Evolutionary conservation across 352 stramenopile genomes (phyloP), one percentile per base, ranked within the genome.

Genomic region (Globisporangium emineosum): DNA sequence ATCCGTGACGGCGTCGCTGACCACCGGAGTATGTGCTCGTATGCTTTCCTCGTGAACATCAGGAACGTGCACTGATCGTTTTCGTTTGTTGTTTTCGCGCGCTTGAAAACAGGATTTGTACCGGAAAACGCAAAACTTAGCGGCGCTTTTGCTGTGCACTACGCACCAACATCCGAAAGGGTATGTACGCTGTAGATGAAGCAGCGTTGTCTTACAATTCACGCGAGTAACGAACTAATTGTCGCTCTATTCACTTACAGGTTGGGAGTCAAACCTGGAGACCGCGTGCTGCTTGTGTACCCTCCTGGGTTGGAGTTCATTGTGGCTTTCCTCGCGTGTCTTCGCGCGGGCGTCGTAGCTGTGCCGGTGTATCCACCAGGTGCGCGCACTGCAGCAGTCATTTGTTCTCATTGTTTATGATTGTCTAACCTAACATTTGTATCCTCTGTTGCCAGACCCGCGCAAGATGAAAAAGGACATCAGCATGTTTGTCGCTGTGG

Each of bases 291-390:
- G 40, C 82, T 99, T 25, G 96, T 99, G 30, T 99, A 99, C 69
- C 95, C 97, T 30, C 98, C 98, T 9, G 97, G 88, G 0, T 80
- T 99, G 10, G 94, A 99, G 57, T 99, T 99, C 66, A 98, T 99
- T 30, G 77, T 99, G 29, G 82, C 95, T 2, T 99, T 99, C 67
- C 66, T 99, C 13, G 96, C 94, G 0, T 99, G 97, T 72, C 68
- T 99, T 25, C 91, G 90, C 21, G 89, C 89, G 15, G 91, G 93
- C 33, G 73, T 99, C 19, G 88, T 99, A 7, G 95, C 96, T 0
- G 97, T 99, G 3, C 97, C 97, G 0, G 89, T 96, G 51, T 95
- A 93, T 59, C 84, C 84, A 27, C 86, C 86, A 49, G 77, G 77
- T 83, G 62, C 10, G 40, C n/a, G 13, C 21, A 10, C 6, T 21